phyloP scores from a whole-genome alignment of 129 eudicot genomes.

The Pseudognaphalium luteoalbum region DNA sequence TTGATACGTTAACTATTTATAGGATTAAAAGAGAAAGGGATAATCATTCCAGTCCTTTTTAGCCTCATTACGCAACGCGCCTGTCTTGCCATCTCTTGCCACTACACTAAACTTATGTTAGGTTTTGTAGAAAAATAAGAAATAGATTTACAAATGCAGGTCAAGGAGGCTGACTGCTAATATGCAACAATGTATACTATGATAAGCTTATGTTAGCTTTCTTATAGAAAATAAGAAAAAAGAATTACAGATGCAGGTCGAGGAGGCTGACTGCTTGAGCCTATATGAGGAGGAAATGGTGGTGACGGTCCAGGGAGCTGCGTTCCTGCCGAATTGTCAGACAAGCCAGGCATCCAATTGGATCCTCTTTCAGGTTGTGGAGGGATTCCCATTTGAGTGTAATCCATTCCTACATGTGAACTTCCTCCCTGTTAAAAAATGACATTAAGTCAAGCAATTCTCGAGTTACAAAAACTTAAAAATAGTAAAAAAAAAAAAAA shows the following conservation, averaged over 20 bases:
- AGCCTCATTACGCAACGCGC: background rate
- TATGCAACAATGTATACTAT: background rate
- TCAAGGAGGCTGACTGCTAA: background rate
- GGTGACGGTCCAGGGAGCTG: constrained; percentile 54
- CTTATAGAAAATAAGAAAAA: background rate
- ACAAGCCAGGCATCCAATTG: constrained; percentile 57
- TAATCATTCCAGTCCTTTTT: background rate
- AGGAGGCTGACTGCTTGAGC: constrained; percentile 59
- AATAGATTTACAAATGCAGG: background rate
- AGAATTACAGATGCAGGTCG: constrained; percentile 53
- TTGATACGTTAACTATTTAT: background rate
- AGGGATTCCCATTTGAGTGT: constrained; percentile 62
- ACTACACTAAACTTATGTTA: background rate
- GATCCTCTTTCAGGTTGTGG: constrained; percentile 66
- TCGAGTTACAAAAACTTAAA: background rate
- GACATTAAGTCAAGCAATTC: constrained; percentile 19
- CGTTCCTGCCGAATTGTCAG: constrained; percentile 39
- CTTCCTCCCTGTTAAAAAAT: constrained; percentile 51
- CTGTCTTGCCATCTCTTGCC: background rate
- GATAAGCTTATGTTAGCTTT: background rate
- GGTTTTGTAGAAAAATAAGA: background rate
- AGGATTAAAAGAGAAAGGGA: background rate
- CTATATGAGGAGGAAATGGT: constrained; percentile 52
- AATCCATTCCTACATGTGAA: constrained; percentile 67
- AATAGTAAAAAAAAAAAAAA: background rate